A percentile compares a stretch with the other conserved stretches of the same genome.
These are phyloP conservation scores for Fragaria nilgerrensis DNA, from an alignment of 306 rosid species.

Conservation along the genomic window DNA sequence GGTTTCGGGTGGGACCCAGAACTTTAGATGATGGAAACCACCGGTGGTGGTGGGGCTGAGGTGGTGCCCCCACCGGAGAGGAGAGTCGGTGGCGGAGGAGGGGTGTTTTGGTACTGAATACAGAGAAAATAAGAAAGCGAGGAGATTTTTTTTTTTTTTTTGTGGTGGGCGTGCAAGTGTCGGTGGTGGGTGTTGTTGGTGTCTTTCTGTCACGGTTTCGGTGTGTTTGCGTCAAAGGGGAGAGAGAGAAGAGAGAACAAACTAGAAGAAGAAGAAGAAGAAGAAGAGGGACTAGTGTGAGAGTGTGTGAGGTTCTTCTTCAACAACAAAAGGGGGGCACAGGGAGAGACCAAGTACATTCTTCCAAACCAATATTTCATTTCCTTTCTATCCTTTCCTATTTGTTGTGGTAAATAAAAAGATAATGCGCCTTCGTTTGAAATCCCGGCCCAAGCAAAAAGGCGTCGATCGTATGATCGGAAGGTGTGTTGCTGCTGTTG, in stretches of 20 bases:
- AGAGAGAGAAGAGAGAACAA: neutral
- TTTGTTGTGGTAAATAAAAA: too few species aligned
- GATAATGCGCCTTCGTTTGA: too few species aligned
- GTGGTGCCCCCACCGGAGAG: conserved; percentile 18
- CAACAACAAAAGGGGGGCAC: neutral
- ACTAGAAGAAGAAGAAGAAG: neutral
- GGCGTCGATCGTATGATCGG: too few species aligned
- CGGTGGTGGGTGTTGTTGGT: conserved; percentile 14
- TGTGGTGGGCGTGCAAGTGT: conserved; percentile 5
- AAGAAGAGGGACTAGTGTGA: too few species aligned
- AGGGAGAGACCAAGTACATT: neutral
- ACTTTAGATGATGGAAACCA: neutral
- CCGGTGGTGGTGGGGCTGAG: neutral
- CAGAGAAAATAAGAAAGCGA: neutral
- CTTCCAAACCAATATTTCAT: too few species aligned
- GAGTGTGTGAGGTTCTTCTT: neutral
- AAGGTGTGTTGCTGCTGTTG: too few species aligned
- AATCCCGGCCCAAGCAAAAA: too few species aligned
- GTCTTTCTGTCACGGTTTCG: neutral
- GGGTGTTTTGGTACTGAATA: conserved; percentile 1
- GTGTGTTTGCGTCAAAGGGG: neutral
- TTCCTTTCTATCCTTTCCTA: too few species aligned
- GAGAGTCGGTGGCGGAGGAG: conserved; percentile 18
- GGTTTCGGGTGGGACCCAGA: conserved; percentile 22
- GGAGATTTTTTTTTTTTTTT: neutral